Evolutionary conservation across 139 green algal genomes (phyloP), one percentile per base, ranked within the genome.

Genomic region (Haematococcus lacustris): DNA sequence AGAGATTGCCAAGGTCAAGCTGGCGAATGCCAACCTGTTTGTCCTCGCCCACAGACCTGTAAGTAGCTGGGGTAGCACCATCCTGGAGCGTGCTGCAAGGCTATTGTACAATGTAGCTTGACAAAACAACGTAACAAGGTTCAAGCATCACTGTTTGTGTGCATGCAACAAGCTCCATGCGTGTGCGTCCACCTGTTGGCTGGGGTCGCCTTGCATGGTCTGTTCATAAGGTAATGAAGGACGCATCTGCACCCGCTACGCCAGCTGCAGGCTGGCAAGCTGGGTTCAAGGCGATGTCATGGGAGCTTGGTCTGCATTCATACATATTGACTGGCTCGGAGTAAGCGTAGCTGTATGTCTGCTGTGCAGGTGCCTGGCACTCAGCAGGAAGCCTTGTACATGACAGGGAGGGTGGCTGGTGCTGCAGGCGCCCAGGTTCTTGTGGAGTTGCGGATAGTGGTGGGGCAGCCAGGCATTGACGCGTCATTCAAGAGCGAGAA

Each of bases 31-130:
- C 7, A 85, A 88, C 71, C 59, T 92, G n/a, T 89, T 90, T 51
- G 80, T 90, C 43, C 79, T 92, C 62, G 87, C 87, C 30, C 87
- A 92, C 72, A 76, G 86, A 50, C 83, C 82, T 74, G 87, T 92
- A 30, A 43, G 76, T 63, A 28, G 6, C 5, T 30, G 13, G 61
- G 61, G 30, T n/a, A n/a, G n/a, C n/a, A n/a, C n/a, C n/a, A n/a
- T n/a, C n/a, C n/a, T n/a, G n/a, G n/a, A n/a, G n/a, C n/a, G n/a
- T n/a, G n/a, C n/a, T n/a, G n/a, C n/a, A n/a, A n/a, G n/a, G n/a
- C n/a, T n/a, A n/a, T n/a, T n/a, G n/a, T n/a, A n/a, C n/a, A n/a
- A n/a, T n/a, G n/a, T n/a, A n/a, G n/a, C n/a, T n/a, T n/a, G n/a
- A n/a, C n/a, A n/a, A n/a, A n/a, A n/a, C n/a, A n/a, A n/a, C n/a